A percentile compares a stretch with the other conserved stretches of the same genome.
phyloP scores from a whole-genome alignment of 1,139 yeast species.

The Pichia sp. region DNA sequence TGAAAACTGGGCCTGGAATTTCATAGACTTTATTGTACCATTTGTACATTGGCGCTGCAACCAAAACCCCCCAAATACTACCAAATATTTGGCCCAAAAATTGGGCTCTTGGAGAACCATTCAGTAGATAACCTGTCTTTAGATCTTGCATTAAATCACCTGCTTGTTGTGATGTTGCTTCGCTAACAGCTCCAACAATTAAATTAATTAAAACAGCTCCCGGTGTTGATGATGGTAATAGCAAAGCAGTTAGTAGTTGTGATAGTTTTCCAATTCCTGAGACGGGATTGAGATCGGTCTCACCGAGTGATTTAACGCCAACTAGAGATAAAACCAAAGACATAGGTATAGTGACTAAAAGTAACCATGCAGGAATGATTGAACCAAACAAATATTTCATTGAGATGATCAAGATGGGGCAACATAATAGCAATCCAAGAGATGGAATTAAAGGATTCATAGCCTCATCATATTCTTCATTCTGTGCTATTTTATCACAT shows the following conservation, averaged over 20 bases:
- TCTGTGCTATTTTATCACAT: slow-evolving; percentile 7
- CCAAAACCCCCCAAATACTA: slow-evolving; percentile 68
- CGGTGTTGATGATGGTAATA: slow-evolving; percentile 64
- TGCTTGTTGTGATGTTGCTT: slow-evolving; percentile 98
- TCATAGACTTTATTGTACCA: slow-evolving; percentile 74
- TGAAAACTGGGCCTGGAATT: slow-evolving; percentile 71
- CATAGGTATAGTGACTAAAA: slow-evolving; percentile 56
- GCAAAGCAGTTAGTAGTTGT: slow-evolving; percentile 75
- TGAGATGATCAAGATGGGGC: slow-evolving; percentile 56
- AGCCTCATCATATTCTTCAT: slow-evolving; percentile 11
- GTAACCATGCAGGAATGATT: slow-evolving; percentile 63
- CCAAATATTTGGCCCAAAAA: slow-evolving; percentile 87
- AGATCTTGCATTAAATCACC: slow-evolving; percentile 97
- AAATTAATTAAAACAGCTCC: slow-evolving; percentile 77
- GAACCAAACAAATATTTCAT: slow-evolving; percentile 62
- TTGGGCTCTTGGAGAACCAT: slow-evolving; percentile 91
- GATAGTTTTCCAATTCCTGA: slow-evolving; percentile 94
- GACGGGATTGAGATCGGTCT: slow-evolving; percentile 94
- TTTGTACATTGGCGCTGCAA: slow-evolving; percentile 76
- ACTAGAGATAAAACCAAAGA: slow-evolving; percentile 75
- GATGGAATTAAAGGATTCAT: slow-evolving; percentile 25
- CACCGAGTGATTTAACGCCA: slow-evolving; percentile 92
- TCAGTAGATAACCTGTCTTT: slow-evolving; percentile 86
- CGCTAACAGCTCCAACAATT: slow-evolving; percentile 95
- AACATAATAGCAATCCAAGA: slow-evolving; percentile 56